These are phyloP conservation scores for Escallonia herrerae DNA, from an alignment of 129 eudicot genomes.

Conservation along the genomic window DNA sequence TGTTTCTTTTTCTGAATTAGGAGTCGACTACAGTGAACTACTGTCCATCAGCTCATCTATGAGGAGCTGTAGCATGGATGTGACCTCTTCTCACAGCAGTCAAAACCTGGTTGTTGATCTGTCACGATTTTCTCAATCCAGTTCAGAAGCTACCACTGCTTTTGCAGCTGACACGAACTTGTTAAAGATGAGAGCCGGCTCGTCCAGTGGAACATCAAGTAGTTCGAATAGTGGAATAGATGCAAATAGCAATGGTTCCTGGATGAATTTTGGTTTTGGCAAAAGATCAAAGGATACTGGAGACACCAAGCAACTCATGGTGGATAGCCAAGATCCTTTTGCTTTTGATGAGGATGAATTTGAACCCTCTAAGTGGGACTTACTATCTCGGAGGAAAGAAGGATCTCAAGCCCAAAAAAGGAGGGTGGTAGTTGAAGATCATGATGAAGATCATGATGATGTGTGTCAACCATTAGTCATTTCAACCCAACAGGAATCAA, in stretches of 20 bases:
- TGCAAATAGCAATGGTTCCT: conserved; percentile 4
- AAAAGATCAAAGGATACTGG: conserved; percentile 24
- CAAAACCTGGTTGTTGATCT: conserved; percentile 19
- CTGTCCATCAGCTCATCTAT: conserved; percentile 36
- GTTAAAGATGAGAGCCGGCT: conserved; percentile 38
- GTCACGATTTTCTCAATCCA: conserved; percentile 14
- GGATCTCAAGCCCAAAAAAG: conserved; percentile 32
- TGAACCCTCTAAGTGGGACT: conserved; percentile 78
- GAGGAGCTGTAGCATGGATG: conserved; percentile 38
- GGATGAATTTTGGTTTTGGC: conserved; percentile 21
- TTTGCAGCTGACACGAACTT: conserved; percentile 22
- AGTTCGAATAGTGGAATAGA: conserved; percentile 11
- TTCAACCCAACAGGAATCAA: conserved; percentile 48
- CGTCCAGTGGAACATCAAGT: conserved; percentile 24
- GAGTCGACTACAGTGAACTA: conserved; percentile 38
- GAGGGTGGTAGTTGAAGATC: conserved; percentile 29
- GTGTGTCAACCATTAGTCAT: conserved; percentile 23
- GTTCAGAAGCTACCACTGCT: conserved; percentile 25
- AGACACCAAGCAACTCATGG: conserved; percentile 19
- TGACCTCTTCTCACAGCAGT: conserved; percentile 28
- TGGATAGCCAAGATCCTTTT: conserved; percentile 79
- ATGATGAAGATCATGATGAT: conserved; percentile 31
- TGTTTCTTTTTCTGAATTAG: conserved; percentile 8
- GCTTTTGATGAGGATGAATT: conserved; percentile 70
- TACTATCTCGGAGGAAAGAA: conserved; percentile 32